phyloP scores from a whole-genome alignment of 2,329 filamentous ascomycete genomes.

The Hypoxylon sp. region DNA sequence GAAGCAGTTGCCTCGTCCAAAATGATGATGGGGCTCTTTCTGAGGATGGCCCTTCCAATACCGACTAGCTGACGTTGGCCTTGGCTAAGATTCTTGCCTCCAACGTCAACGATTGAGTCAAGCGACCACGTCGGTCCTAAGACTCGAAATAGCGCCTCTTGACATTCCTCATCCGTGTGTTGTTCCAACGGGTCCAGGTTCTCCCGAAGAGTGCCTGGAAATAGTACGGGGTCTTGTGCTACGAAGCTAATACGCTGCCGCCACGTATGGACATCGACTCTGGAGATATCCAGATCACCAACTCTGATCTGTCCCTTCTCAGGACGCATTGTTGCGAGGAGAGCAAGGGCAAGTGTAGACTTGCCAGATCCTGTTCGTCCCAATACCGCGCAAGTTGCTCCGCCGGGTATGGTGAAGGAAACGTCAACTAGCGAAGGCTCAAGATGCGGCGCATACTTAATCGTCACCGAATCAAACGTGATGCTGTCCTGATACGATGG shows the following conservation, averaged over 20 bases:
- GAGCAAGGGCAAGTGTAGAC: conserved; percentile 77
- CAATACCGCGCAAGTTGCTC: conserved; percentile 75
- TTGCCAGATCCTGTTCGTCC: conserved; percentile 91
- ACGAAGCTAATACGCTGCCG: conserved; percentile 73
- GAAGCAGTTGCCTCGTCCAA: conserved; percentile 76
- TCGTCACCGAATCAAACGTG: conserved; percentile 80
- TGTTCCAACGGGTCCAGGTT: conserved; percentile 79
- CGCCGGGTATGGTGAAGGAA: conserved; percentile 78
- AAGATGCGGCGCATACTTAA: conserved; percentile 83
- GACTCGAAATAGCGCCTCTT: conserved; percentile 70
- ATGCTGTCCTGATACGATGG: conserved; percentile 80
- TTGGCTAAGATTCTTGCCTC: conserved; percentile 74
- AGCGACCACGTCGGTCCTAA: conserved; percentile 67
- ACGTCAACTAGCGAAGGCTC: conserved; percentile 79
- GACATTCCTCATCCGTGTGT: conserved; percentile 66
- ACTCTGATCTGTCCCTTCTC: conserved; percentile 66
- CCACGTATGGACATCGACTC: conserved; percentile 68
- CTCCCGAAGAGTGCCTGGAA: conserved; percentile 70
- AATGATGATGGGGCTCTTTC: conserved; percentile 72
- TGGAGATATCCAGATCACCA: conserved; percentile 67
- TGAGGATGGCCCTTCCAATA: conserved; percentile 71
- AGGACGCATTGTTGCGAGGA: conserved; percentile 70
- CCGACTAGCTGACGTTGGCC: conserved; percentile 75
- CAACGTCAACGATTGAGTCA: conserved; percentile 68
- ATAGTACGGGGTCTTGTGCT: conserved; percentile 74